Percentiles rank a stretch among this genome's conserved stretches.
Conservation (phyloP, 495 filamentous ascomycete species). For the Oidiodendron maius region DNA sequence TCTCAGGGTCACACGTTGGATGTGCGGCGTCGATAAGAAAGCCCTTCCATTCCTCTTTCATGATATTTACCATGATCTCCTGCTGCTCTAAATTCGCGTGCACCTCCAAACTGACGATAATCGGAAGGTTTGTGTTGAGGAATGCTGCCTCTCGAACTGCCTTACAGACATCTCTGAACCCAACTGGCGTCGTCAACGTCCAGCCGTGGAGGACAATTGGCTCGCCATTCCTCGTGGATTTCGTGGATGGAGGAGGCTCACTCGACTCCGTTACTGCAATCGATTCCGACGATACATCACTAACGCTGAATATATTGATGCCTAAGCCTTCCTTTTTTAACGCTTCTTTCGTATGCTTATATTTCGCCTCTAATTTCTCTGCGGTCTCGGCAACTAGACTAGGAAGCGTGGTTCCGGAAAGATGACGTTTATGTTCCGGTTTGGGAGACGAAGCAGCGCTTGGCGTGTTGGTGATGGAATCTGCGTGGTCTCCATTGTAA, state of each 20-base stretch:
- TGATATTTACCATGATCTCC: conserved; percentile 83
- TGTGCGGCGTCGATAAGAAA: conserved; percentile 56
- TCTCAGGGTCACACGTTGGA: conserved; percentile 32
- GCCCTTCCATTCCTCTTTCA: conserved; percentile 68
- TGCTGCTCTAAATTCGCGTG: conserved; percentile 77
- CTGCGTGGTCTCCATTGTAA: conserved; percentile 73
- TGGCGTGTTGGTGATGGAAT: conserved; percentile 7
- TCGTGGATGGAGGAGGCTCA: conserved; percentile 12
- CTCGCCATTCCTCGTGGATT: conserved; percentile 37
- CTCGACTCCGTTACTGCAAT: conserved; percentile 3
- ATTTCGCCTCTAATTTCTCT: conserved; percentile 16
- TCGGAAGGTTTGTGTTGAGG: conserved; percentile 60
- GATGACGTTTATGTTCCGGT: conserved; percentile 14
- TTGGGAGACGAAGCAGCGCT: conserved; percentile 8
- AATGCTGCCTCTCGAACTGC: conserved; percentile 79
- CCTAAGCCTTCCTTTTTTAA: conserved; percentile 5
- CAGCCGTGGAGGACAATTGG: conserved; percentile 83
- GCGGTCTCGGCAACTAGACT: conserved; percentile 14
- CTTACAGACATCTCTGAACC: conserved; percentile 77
- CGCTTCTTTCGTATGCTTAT: conserved; percentile 10
- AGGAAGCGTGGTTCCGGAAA: conserved; percentile 17
- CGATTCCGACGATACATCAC: neutral
- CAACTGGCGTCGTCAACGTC: conserved; percentile 80
- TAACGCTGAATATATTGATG: neutral
- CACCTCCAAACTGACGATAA: conserved; percentile 87